Evolutionary conservation across 768 basidiomycete genomes (phyloP), one percentile per base, ranked within the genome.

Genomic region (Sistotremastrum suecicum): DNA sequence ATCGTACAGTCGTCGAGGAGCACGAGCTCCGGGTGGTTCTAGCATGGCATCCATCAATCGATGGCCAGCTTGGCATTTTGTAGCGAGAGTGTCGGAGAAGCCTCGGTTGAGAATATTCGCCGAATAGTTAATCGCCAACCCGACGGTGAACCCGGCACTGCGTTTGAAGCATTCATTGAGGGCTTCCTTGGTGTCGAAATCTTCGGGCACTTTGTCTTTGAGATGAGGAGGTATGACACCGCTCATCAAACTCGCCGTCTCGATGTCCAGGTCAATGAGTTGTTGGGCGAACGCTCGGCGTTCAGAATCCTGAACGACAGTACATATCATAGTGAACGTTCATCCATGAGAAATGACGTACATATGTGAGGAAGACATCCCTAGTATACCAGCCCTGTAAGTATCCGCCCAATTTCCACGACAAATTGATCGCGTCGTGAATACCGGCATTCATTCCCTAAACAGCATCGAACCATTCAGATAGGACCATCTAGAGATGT

Each of bases 191-290:
- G 44, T 45, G 29, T 48, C 42, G 10, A 42, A 39, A 35, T 51
- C 53, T 20, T 39, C 42, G 8, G 48, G 41, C 5, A 41, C 49
- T 5, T 34, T 31, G n/a, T n/a, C n/a, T n/a, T n/a, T n/a, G 36
- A 44, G 53, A 37, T 51, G 46, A 32, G 45, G 39, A 8, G 53
- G 53, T 6, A 45, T 31, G 20, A 49, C 30, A 20, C 53, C 53
- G 5, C 51, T 51, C 20, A 51, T 52, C 38, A 53, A 45, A 9
- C 48, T 41, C 2, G 53, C 38, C 29, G 52, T 52, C n/a, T 49
- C 48, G 30, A 46, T 50, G 42, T 53, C 53, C 35, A 52, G 51
- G n/a, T 53, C 51, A 28, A 53, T 53, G 28, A 53, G 33, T 9
- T 48, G 48, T 28, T 53, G 37, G 10, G 47, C 52, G 12, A 34